Conservation (phyloP, 768 basidiomycete species). For the Boletales sp. region DNA sequence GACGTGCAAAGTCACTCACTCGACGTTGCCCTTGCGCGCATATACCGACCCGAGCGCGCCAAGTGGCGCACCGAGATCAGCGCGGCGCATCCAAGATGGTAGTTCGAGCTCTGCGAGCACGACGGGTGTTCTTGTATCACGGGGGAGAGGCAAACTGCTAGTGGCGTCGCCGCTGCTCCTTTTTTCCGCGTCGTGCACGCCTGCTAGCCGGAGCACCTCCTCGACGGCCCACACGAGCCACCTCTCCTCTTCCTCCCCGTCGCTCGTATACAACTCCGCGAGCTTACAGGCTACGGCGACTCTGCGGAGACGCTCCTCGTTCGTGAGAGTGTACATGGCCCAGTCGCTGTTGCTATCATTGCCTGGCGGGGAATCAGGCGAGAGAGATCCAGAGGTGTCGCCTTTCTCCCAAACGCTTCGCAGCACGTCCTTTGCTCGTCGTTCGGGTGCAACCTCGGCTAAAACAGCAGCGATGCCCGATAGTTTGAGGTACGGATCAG, state of each 20-base stretch:
- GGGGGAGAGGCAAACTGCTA: not conserved
- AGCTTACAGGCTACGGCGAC: constrained; percentile 46
- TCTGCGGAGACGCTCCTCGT: constrained; percentile 40
- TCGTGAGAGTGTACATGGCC: constrained; percentile 26
- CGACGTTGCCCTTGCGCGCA: constrained; percentile 48
- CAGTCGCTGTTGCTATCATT: constrained; percentile 9
- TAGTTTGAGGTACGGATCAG: constrained; percentile 59
- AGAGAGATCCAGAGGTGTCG: not conserved
- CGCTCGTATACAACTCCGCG: constrained; percentile 36
- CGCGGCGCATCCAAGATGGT: constrained; percentile 56
- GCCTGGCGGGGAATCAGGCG: constrained; percentile 3
- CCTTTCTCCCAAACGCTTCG: constrained; percentile 21
- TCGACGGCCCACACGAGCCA: constrained; percentile 45
- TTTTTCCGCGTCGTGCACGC: constrained; percentile 1
- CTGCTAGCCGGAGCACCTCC: constrained; percentile 35
- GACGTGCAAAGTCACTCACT: constrained; percentile 22
- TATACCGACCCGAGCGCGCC: constrained; percentile 66
- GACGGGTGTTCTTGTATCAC: constrained; percentile 9
- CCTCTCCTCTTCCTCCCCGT: constrained; percentile 36
- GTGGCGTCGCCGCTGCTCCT: not conserved
- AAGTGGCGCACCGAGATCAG: constrained; percentile 64
- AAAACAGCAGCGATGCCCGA: constrained; percentile 64
- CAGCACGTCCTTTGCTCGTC: constrained; percentile 25
- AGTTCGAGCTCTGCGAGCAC: constrained; percentile 51
- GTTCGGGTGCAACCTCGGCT: constrained; percentile 43